A percentile compares a stretch with the other conserved stretches of the same genome.
These are phyloP conservation scores for Candida ficus DNA, from an alignment of 805 yeast species.

Conservation along the genomic window DNA sequence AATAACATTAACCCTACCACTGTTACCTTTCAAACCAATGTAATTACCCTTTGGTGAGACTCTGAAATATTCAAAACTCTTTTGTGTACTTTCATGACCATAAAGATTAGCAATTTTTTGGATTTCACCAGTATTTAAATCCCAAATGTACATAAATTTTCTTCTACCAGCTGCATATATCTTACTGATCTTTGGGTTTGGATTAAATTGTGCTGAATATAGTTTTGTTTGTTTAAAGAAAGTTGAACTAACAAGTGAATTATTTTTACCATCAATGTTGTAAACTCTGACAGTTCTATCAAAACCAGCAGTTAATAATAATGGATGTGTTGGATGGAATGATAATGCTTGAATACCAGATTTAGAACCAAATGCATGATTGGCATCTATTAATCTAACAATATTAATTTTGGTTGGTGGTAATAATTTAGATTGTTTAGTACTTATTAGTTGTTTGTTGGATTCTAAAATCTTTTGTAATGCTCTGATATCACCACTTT, in stretches of 20 bases:
- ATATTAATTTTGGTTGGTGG: conserved; percentile 72
- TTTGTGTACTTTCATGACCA: conserved; percentile 84
- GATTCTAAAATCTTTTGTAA: conserved; percentile 32
- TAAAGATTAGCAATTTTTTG: conserved; percentile 86
- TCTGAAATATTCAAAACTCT: conserved; percentile 82
- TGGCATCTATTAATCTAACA: conserved; percentile 83
- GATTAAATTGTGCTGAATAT: conserved; percentile 65
- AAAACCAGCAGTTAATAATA: conserved; percentile 86
- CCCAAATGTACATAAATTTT: conserved; percentile 90
- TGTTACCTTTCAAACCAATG: conserved; percentile 73
- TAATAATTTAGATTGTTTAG: conserved; percentile 44
- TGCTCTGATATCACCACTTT: conserved; percentile 36
- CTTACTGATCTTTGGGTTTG: conserved; percentile 35
- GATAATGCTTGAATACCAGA: conserved; percentile 82
- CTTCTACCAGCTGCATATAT: conserved; percentile 90
- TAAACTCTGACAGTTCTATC: conserved; percentile 83
- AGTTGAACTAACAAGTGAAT: conserved; percentile 76
- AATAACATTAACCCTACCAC: conserved; percentile 87
- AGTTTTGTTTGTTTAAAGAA: conserved; percentile 78
- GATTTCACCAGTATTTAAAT: conserved; percentile 63
- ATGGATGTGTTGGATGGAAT: conserved; percentile 82
- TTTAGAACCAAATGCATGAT: conserved; percentile 57
- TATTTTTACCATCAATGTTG: conserved; percentile 84
- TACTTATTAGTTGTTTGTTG: conserved; percentile 36
- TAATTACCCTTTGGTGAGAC: conserved; percentile 67